A percentile compares a stretch with the other conserved stretches of the same genome.
These are phyloP conservation scores for Purpureocillium lavendulum DNA, from an alignment of 2,329 filamentous ascomycete species.

Conservation along the genomic window DNA sequence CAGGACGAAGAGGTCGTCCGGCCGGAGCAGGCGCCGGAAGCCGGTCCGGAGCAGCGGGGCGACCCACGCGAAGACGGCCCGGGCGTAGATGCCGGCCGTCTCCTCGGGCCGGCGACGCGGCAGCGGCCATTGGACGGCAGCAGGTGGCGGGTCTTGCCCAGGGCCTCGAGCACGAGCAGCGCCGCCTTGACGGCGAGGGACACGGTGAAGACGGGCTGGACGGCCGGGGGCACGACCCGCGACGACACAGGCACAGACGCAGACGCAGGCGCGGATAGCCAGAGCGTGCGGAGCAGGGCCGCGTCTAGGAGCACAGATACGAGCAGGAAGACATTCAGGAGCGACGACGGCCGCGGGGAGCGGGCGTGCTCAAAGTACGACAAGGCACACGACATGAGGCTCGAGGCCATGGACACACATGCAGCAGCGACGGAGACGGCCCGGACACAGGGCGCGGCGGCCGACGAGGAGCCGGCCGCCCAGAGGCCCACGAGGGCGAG, in stretches of 20 bases:
- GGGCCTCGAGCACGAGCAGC: slow-evolving; percentile 27
- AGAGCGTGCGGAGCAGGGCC: slow-evolving; percentile 24
- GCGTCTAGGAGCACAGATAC: slow-evolving; percentile 21
- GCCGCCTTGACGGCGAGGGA: slow-evolving; percentile 25
- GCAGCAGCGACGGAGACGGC: slow-evolving; percentile 13
- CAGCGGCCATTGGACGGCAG: slow-evolving; percentile 8
- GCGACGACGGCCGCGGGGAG: slow-evolving; percentile 21
- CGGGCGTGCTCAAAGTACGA: slow-evolving; percentile 11
- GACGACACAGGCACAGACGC: too few species aligned
- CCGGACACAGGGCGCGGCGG: slow-evolving; percentile 15
- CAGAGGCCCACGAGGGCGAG: slow-evolving; percentile 24
- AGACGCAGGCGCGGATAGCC: too few species aligned
- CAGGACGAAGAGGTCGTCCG: slow-evolving; percentile 24
- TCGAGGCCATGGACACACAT: slow-evolving; percentile 20
- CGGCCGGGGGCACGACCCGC: too few species aligned
- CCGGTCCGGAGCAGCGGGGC: slow-evolving; percentile 26
- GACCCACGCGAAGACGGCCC: slow-evolving; percentile 29
- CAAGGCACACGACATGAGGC: slow-evolving; percentile 20
- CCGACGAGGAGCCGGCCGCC: slow-evolving; percentile 14
- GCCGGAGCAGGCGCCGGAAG: slow-evolving; percentile 23
- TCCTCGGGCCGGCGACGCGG: slow-evolving; percentile 19
- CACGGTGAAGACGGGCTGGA: slow-evolving; percentile 20
- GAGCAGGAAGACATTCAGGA: slow-evolving; percentile 25
- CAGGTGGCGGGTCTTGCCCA: slow-evolving; percentile 20
- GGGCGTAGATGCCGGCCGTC: slow-evolving; percentile 28